Evolutionary conservation across 202 grass and related monocot genomes (phyloP).

Genomic region (Musa balbisiana): DNA sequence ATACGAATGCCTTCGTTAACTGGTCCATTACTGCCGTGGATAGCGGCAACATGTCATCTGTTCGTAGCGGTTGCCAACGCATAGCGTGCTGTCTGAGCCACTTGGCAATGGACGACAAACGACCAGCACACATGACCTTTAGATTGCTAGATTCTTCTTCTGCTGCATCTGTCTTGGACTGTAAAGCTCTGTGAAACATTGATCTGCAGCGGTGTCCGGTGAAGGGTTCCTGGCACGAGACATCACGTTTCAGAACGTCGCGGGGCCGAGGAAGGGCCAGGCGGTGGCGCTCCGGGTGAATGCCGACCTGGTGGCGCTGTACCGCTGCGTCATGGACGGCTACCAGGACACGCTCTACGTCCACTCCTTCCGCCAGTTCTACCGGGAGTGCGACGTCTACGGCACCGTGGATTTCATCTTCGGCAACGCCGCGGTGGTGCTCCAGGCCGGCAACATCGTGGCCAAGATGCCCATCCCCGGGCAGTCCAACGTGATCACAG

Average conservation of each 20-base stretch:
- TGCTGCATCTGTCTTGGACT: no score
- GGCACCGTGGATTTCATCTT: slow-evolving; percentile 80
- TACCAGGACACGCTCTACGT: slow-evolving; percentile 86
- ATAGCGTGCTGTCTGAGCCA: background rate
- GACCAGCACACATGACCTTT: no score
- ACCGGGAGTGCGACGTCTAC: slow-evolving; percentile 65
- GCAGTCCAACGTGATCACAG: slow-evolving; percentile 61
- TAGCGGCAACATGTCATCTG: no score
- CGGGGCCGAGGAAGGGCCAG: slow-evolving; percentile 48
- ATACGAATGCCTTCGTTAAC: no score
- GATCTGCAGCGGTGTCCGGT: slow-evolving; percentile 47
- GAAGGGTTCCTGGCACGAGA: slow-evolving; percentile 71
- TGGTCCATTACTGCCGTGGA: no score
- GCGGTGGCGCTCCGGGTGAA: slow-evolving; percentile 78
- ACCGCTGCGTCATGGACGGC: slow-evolving; percentile 51
- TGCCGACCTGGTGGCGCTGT: slow-evolving; percentile 56
- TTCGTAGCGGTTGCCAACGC: background rate
- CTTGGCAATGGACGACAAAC: no score
- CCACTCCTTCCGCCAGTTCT: slow-evolving; percentile 91
- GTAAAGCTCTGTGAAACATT: no score
- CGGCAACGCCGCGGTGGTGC: slow-evolving; percentile 76
- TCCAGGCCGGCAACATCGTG: slow-evolving; percentile 61
- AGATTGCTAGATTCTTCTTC: no score
- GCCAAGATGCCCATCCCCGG: slow-evolving; percentile 32
- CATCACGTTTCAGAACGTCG: slow-evolving; percentile 78